phyloP scores from a whole-genome alignment of 352 stramenopile genomes.

The Phytophthora crassamura region DNA sequence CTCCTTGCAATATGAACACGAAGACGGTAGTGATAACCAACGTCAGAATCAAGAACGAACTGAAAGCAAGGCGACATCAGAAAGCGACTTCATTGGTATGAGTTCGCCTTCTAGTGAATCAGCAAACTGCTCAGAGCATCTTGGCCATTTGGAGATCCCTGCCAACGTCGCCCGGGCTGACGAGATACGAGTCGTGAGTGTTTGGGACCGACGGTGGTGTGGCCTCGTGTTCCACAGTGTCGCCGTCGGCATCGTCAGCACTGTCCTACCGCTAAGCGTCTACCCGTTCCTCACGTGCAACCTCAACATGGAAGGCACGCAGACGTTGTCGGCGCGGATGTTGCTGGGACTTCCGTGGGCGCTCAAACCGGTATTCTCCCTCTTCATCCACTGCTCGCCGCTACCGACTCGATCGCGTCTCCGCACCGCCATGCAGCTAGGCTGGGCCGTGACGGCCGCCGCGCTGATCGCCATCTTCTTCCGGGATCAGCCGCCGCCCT shows the following conservation, averaged over 20 bases:
- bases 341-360: slow-evolving; percentile 60
- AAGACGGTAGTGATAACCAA: background rate
- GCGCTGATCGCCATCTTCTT: slow-evolving; percentile 46
- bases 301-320: slow-evolving; percentile 74
- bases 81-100: slow-evolving; percentile 1
- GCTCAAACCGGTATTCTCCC: slow-evolving; percentile 54
- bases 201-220: slow-evolving; percentile 49
- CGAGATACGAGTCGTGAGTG: slow-evolving; percentile 14
- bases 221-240: slow-evolving; percentile 62
- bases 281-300: slow-evolving; percentile 75
- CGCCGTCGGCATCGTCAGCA: slow-evolving; percentile 61
- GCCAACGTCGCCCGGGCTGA: background rate
- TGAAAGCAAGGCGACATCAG: background rate
- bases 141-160: background rate
- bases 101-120: background rate
- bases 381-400: slow-evolving; percentile 48
- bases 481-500: slow-evolving; percentile 50
- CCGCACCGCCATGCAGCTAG: slow-evolving; percentile 47
- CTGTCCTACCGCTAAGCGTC: slow-evolving; percentile 53
- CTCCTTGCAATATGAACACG: background rate
- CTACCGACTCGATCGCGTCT: slow-evolving; percentile 27
- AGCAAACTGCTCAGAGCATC: background rate
- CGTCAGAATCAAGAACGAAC: slow-evolving; percentile 6
- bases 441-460: slow-evolving; percentile 45
- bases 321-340: slow-evolving; percentile 57